Base-by-base conservation (phyloP, 495 filamentous ascomycete species). In the Penicillium bovifimosum region DNA sequence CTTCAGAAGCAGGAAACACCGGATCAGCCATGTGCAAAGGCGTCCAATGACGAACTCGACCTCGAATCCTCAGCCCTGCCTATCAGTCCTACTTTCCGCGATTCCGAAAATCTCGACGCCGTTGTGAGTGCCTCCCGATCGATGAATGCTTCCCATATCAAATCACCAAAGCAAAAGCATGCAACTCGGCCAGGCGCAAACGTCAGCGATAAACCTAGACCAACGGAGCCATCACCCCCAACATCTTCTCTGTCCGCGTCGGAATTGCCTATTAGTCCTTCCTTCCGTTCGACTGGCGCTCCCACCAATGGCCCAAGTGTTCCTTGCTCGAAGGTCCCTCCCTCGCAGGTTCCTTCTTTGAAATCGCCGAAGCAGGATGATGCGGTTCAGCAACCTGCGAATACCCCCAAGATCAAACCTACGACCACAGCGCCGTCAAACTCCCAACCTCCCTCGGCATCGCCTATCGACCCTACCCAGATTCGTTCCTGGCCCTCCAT, bases 391-490 rank as follows among this genome's bases (percentile, higher is more conserved):
- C 20, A 18, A 28, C 10, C 5, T 27, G 14, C 18, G 36, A 16
- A 27, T 4, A n/a, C 33, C 16, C 8, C 20, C 29, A 33, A 33
- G 26, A 33, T 11, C 5, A 41, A 33, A 4, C 28, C 10, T n/a
- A 34, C 11, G 4, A 27, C 40, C 38, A 16, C 48, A 27, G 17
- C 41, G 18, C 45, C 42, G 6, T 54, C 58, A 13, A 53, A 42
- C 17, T 53, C 56, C 16, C 55, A 27, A 41, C 48, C 9, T 56
- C 38, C 5, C 43, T 56, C 56, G 6, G 26, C 14, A 29, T 31
- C 61, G 1, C 54, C 61, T 17, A 59, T 61, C n/a, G 70, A 72
- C 20, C 70, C 70, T 31, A 69, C 67, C 10, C 20, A 61, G 9
- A 50, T 32, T 40, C 18, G 38, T 9, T 13, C 17, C 18, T 14